phyloP scores from a whole-genome alignment of 371 early-diverging fungal genomes.

The Mortierella sp. region DNA sequence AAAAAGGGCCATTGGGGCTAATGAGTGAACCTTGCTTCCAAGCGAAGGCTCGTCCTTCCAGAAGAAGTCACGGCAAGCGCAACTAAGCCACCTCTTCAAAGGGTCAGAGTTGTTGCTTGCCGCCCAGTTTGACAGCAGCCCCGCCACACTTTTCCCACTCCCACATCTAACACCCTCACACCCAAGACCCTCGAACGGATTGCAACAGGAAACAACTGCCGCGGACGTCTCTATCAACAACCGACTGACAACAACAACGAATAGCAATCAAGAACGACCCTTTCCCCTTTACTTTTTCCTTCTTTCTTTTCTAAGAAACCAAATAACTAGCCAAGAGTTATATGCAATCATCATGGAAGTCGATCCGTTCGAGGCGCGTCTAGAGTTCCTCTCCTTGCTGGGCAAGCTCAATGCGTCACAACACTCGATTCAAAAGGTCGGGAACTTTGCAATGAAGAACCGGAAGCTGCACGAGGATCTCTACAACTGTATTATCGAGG shows the following conservation, averaged over 20 bases:
- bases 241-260: not conserved
- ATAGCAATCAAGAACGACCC: not conserved
- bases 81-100: not conserved
- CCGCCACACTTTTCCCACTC: not conserved
- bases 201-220: not conserved
- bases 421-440: slow-evolving; percentile 79
- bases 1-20: too few species aligned
- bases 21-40: not conserved
- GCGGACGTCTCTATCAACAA: not conserved
- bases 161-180: slow-evolving; percentile 4
- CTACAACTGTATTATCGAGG: slow-evolving; percentile 81
- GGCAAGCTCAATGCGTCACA: slow-evolving; percentile 83
- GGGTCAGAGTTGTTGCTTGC: not conserved
- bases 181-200: not conserved
- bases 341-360: slow-evolving; percentile 59
- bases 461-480: slow-evolving; percentile 78
- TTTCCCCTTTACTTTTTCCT: not conserved
- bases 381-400: slow-evolving; percentile 73
- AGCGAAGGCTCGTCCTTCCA: too few species aligned
- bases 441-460: slow-evolving; percentile 77
- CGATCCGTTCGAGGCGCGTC: slow-evolving; percentile 85
- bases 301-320: not conserved
- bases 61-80: not conserved
- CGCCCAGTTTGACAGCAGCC: not conserved
- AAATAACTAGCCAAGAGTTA: not conserved